Percentiles rank a stretch among this genome's conserved stretches.
These are phyloP conservation scores for Gnaphalium uliginosum DNA, from an alignment of 129 eudicot genomes.

Conservation along the genomic window DNA sequence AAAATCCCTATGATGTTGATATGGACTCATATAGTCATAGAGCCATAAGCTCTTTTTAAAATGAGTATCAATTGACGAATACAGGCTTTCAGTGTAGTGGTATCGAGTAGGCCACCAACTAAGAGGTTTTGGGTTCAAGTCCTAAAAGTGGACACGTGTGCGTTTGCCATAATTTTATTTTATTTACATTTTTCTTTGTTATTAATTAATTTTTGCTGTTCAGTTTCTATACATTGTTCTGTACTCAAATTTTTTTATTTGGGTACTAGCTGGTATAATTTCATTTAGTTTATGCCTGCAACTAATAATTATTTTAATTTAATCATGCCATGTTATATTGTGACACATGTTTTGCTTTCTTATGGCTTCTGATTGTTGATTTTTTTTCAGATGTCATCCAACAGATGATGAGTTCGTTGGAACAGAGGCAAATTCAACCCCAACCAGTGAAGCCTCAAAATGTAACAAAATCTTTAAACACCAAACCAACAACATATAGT, in stretches of 20 bases:
- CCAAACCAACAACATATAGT: conserved; percentile 36
- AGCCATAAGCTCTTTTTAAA: neutral
- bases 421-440: conserved; percentile 36
- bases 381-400: conserved; percentile 57
- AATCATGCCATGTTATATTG: neutral
- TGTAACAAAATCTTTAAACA: conserved; percentile 26
- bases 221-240: neutral
- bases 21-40: neutral
- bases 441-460: conserved; percentile 16
- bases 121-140: neutral
- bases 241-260: neutral
- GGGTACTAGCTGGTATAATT: neutral
- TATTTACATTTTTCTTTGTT: neutral
- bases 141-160: neutral
- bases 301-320: neutral
- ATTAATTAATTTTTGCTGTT: neutral
- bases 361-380: conserved; percentile 18
- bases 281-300: neutral
- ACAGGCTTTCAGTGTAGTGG: neutral
- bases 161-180: neutral
- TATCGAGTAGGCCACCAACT: too few relatives aligned
- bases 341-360: neutral
- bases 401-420: conserved; percentile 52
- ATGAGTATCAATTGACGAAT: neutral
- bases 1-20: neutral